Conservation (phyloP, 1,139 yeast genomes). For the Kluyveromyces sp. region DNA sequence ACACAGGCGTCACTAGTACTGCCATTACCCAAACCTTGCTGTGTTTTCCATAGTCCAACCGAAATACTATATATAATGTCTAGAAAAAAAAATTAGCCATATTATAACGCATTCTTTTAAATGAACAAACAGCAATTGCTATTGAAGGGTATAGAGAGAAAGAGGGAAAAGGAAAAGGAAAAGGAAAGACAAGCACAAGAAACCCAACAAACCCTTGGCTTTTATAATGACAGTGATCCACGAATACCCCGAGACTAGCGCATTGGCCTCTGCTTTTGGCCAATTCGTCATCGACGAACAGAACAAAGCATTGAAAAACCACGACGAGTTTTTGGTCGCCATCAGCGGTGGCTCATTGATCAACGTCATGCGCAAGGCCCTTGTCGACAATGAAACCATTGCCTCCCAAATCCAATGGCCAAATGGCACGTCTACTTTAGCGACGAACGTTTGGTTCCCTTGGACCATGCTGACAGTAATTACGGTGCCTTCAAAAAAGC, state of each 20-base stretch:
- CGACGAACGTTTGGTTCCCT: conserved; percentile 91
- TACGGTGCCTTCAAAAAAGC: conserved; percentile 80
- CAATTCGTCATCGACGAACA: conserved; percentile 47
- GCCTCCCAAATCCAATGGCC: conserved; percentile 61
- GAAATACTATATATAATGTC: too few relatives aligned
- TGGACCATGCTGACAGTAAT: conserved; percentile 77
- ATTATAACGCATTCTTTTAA: too few relatives aligned
- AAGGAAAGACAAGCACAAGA: background rate
- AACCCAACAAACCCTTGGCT: background rate
- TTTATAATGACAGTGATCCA: conserved; percentile 37
- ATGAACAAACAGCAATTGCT: too few relatives aligned
- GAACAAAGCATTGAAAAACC: conserved; percentile 39
- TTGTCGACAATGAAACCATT: conserved; percentile 49
- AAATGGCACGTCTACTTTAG: conserved; percentile 95
- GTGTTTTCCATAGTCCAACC: background rate
- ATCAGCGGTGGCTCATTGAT: conserved; percentile 88
- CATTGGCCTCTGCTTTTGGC: conserved; percentile 53
- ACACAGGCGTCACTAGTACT: too few relatives aligned
- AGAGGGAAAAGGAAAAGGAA: background rate
- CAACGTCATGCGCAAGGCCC: conserved; percentile 61
- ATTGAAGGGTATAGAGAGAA: too few relatives aligned
- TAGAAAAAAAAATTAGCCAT: too few relatives aligned
- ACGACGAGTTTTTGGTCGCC: conserved; percentile 56
- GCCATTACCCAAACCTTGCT: background rate
- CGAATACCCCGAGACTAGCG: conserved; percentile 45